A percentile compares a stretch with the other conserved stretches of the same genome.
phyloP scores from a whole-genome alignment of 805 yeast species.

The Pichia phayaonensis region DNA sequence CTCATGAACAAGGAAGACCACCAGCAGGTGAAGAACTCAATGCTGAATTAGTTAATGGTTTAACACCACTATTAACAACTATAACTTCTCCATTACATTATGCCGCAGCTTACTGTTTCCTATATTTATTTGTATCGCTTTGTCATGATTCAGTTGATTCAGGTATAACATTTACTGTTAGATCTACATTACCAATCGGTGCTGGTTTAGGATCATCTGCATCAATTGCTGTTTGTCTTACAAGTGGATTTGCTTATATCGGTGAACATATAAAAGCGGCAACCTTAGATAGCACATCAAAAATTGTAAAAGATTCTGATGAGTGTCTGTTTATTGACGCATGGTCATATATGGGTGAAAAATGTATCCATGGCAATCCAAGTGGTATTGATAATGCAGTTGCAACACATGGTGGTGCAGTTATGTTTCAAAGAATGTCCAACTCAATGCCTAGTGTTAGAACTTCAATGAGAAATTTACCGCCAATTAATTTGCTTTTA shows the following conservation, averaged over 20 bases:
- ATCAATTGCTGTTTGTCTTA: slow-evolving; percentile 74
- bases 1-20: slow-evolving; percentile 19
- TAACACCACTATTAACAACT: slow-evolving; percentile 37
- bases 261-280: slow-evolving; percentile 48
- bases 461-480: slow-evolving; percentile 63
- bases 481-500: slow-evolving; percentile 63
- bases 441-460: slow-evolving; percentile 54
- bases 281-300: slow-evolving; percentile 27
- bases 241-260: slow-evolving; percentile 61
- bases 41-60: slow-evolving; percentile 46
- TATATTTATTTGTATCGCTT: slow-evolving; percentile 63
- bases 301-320: slow-evolving; percentile 26
- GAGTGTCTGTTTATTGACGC: slow-evolving; percentile 60
- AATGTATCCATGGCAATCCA: slow-evolving; percentile 93
- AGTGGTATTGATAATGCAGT: slow-evolving; percentile 96
- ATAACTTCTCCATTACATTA: slow-evolving; percentile 54
- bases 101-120: slow-evolving; percentile 74
- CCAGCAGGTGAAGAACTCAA: slow-evolving; percentile 47
- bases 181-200: slow-evolving; percentile 88
- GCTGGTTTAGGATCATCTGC: slow-evolving; percentile 97
- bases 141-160: slow-evolving; percentile 43
- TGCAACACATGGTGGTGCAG: slow-evolving; percentile 95
- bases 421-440: slow-evolving; percentile 65
- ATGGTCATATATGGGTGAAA: slow-evolving; percentile 92
- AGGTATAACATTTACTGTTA: slow-evolving; percentile 48